phyloP scores from a whole-genome alignment of 495 filamentous ascomycete genomes.

The Lepidopterella palustris region DNA sequence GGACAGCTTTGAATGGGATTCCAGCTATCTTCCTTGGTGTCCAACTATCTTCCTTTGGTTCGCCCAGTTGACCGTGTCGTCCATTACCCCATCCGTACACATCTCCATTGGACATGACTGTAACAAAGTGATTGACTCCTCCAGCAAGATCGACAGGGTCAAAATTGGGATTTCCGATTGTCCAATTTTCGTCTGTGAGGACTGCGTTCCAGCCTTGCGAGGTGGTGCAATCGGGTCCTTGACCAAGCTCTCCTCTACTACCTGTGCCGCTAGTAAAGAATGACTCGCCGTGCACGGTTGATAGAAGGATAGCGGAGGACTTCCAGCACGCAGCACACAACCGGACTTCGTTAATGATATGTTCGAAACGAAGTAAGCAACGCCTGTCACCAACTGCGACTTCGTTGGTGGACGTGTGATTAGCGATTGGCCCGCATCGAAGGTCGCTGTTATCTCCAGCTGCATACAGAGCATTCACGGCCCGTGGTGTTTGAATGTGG shows the following conservation, averaged over 20 bases:
- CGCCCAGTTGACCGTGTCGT: constrained; percentile 76
- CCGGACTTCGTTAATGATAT: constrained; percentile 18
- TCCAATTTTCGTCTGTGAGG: too few relatives aligned
- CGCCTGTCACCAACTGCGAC: background rate
- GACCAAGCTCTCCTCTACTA: constrained; percentile 64
- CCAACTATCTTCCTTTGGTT: constrained; percentile 42
- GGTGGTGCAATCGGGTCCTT: constrained; percentile 37
- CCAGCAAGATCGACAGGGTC: constrained; percentile 51
- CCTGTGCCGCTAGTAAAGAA: constrained; percentile 61
- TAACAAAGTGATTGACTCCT: constrained; percentile 70
- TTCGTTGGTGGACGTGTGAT: background rate
- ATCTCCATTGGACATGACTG: constrained; percentile 64
- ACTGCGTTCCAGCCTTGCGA: background rate
- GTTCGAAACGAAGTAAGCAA: constrained; percentile 7
- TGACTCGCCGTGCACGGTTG: constrained; percentile 28
- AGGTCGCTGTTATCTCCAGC: background rate
- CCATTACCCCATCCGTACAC: constrained; percentile 85
- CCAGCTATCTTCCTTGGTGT: constrained; percentile 52
- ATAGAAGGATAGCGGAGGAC: constrained; percentile 52
- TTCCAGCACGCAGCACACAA: constrained; percentile 70
- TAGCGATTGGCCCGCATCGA: background rate
- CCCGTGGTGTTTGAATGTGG: background rate
- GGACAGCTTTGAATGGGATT: constrained; percentile 49
- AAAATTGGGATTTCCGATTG: background rate
- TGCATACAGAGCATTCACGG: background rate